These are phyloP conservation scores for Xanthoparmelia taractica DNA, from an alignment of 495 filamentous ascomycete species.

Conservation along the genomic window DNA sequence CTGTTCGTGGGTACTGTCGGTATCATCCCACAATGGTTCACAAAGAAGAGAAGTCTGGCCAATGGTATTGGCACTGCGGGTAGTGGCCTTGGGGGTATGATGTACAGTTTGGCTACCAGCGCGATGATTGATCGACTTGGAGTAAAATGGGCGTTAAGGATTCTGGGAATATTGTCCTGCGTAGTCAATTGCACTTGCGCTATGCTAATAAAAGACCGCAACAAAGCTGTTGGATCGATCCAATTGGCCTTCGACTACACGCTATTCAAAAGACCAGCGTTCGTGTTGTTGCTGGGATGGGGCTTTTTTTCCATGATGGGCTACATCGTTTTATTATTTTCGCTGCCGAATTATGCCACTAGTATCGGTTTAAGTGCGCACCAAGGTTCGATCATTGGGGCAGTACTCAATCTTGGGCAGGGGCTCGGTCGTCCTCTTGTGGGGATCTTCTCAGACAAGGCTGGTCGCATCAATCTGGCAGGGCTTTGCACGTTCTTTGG, in stretches of 20 bases:
- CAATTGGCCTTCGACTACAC: conserved; percentile 50
- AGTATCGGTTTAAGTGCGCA: conserved; percentile 52
- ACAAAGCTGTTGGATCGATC: conserved; percentile 47
- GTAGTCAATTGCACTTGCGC: conserved; percentile 51
- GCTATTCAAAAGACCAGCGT: conserved; percentile 48
- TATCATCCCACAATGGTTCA: conserved; percentile 70
- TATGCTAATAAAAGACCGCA: conserved; percentile 56
- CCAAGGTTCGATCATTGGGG: conserved; percentile 58
- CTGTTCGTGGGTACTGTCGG: conserved; percentile 55
- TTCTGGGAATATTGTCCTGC: conserved; percentile 55
- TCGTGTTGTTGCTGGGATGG: conserved; percentile 54
- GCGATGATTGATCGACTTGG: conserved; percentile 48
- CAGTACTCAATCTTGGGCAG: conserved; percentile 60
- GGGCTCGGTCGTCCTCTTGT: conserved; percentile 58
- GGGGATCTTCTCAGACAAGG: conserved; percentile 56
- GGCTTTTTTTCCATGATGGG: conserved; percentile 59
- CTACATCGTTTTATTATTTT: conserved; percentile 66
- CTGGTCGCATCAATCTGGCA: conserved; percentile 64
- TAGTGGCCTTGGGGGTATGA: conserved; percentile 60
- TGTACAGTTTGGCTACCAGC: conserved; percentile 35
- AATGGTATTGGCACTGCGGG: conserved; percentile 61
- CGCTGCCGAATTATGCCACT: conserved; percentile 59
- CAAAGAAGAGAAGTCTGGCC: conserved; percentile 54
- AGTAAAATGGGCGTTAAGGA: conserved; percentile 59
- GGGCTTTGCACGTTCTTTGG: conserved; percentile 50